These are phyloP conservation scores for Epichloe scottii DNA, from an alignment of 2,329 filamentous ascomycete species.

Conservation along the genomic window DNA sequence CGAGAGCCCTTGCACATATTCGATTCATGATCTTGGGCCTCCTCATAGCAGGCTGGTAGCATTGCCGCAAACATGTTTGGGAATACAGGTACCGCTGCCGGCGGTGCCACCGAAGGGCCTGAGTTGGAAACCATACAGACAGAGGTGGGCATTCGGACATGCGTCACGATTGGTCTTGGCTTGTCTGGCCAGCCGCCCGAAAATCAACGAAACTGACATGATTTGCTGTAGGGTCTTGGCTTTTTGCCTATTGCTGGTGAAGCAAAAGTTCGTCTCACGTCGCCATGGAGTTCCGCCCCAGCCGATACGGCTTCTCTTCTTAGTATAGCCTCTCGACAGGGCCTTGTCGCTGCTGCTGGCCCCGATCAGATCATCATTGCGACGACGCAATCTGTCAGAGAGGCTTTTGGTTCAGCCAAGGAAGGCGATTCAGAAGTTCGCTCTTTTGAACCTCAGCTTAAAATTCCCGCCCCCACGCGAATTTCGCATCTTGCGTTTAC, in stretches of 20 bases:
- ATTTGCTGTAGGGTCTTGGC: conserved; percentile 50
- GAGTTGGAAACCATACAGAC: conserved; percentile 70
- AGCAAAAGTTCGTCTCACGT: conserved; percentile 68
- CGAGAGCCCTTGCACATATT: neutral
- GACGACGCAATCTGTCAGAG: conserved; percentile 64
- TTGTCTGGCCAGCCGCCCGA: neutral
- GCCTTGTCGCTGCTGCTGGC: conserved; percentile 76
- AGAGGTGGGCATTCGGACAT: conserved; percentile 42
- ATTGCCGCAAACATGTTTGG: conserved; percentile 44
- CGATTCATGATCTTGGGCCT: conserved; percentile 15
- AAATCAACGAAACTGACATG: neutral
- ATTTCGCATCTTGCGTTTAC: conserved; percentile 87
- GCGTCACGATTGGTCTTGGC: neutral
- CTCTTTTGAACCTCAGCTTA: conserved; percentile 60
- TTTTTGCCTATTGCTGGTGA: conserved; percentile 73
- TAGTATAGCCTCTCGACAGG: conserved; percentile 66
- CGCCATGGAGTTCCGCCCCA: conserved; percentile 66
- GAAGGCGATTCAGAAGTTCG: conserved; percentile 52
- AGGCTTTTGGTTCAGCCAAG: conserved; percentile 53
- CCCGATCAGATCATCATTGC: conserved; percentile 68
- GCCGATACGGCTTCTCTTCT: conserved; percentile 70
- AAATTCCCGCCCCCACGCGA: conserved; percentile 57
- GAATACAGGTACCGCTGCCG: conserved; percentile 31
- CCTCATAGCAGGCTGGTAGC: conserved; percentile 19
- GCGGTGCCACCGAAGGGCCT: conserved; percentile 36